Evolutionary conservation across 768 basidiomycete species (phyloP).

Genomic region (Rhizopogon sp.): DNA sequence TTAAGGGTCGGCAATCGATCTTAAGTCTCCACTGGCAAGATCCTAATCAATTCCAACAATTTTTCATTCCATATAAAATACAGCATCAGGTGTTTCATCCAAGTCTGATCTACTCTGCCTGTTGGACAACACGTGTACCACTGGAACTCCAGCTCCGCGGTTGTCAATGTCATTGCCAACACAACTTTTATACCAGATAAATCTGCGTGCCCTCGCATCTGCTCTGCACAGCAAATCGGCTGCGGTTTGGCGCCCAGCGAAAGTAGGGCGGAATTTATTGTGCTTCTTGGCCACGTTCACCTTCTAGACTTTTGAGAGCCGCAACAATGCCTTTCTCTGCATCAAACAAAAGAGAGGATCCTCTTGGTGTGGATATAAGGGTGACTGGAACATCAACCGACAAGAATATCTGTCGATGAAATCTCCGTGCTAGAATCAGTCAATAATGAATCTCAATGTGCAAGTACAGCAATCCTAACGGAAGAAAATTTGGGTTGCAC

Average conservation of each 20-base stretch:
- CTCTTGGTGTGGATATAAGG: constrained; percentile 40
- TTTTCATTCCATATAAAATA: neutral
- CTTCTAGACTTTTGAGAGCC: constrained; percentile 34
- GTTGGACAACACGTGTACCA: neutral
- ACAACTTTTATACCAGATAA: neutral
- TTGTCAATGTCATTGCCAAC: neutral
- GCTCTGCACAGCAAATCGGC: neutral
- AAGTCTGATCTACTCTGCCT: neutral
- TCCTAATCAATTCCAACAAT: constrained; percentile 2
- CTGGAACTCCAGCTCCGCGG: neutral
- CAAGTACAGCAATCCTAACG: constrained; percentile 7
- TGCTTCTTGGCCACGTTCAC: neutral
- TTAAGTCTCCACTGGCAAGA: neutral
- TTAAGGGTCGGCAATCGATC: constrained; percentile 28
- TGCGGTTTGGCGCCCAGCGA: neutral
- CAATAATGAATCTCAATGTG: neutral
- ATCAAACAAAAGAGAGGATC: constrained; percentile 42
- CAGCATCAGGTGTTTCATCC: neutral
- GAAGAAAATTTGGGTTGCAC: constrained; percentile 12
- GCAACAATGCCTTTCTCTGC: constrained; percentile 60
- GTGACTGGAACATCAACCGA: constrained; percentile 53
- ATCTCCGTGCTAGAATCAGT: constrained; percentile 48
- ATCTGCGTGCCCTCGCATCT: neutral
- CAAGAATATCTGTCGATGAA: constrained; percentile 66
- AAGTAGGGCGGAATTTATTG: neutral